Percentiles rank a stretch among this genome's conserved stretches.
phyloP scores from a whole-genome alignment of 164 flowering plant genomes.

The Vitis labrusca region DNA sequence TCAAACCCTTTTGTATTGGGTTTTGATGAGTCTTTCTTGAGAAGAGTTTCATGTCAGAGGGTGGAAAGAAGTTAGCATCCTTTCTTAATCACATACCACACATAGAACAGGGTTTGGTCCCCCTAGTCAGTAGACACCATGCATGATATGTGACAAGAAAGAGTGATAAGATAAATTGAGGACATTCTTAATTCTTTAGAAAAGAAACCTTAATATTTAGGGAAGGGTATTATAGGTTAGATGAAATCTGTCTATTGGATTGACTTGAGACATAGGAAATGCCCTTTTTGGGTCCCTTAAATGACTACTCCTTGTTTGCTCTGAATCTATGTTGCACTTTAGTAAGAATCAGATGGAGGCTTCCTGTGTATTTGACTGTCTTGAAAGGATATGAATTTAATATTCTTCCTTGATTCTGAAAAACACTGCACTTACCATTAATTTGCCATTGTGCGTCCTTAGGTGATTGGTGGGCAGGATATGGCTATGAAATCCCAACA shows the following conservation, averaged over 20 bases:
- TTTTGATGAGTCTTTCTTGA: background rate
- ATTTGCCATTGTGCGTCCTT: slow-evolving; percentile 5
- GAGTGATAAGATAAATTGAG: too few relatives aligned
- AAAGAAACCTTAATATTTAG: too few relatives aligned
- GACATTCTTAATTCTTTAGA: too few relatives aligned
- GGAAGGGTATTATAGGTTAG: background rate
- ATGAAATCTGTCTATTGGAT: too few relatives aligned
- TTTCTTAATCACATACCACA: background rate
- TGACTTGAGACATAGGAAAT: too few relatives aligned
- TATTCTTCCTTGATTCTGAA: slow-evolving; percentile 1
- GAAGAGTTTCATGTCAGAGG: background rate
- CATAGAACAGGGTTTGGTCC: background rate
- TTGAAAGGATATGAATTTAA: background rate
- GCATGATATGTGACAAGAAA: too few relatives aligned
- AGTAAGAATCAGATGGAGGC: background rate
- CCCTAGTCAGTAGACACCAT: too few relatives aligned
- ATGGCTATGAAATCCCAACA: slow-evolving; percentile 71
- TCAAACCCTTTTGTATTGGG: background rate
- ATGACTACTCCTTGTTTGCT: too few relatives aligned
- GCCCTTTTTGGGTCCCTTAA: too few relatives aligned
- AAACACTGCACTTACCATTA: too few relatives aligned
- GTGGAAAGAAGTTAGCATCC: background rate
- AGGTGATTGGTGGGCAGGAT: slow-evolving; percentile 90
- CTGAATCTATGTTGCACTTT: background rate
- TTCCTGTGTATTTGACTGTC: background rate